These are phyloP conservation scores for Grosmannia clavigera DNA, from an alignment of 2,329 filamentous ascomycete genomes.

Conservation along the genomic window DNA sequence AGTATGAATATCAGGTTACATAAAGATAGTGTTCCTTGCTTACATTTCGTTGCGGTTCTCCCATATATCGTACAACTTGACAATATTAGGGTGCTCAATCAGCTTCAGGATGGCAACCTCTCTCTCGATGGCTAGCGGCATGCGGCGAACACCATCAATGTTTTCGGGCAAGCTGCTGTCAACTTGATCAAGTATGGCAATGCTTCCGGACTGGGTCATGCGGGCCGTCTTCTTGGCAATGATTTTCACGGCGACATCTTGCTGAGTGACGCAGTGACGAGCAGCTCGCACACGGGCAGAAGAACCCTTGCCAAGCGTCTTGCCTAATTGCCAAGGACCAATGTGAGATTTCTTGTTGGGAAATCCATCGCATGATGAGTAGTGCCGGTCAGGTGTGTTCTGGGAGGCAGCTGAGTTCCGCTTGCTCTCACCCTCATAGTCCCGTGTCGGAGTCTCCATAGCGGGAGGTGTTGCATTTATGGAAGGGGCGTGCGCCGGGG, in stretches of 20 bases:
- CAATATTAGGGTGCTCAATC: constrained; percentile 88
- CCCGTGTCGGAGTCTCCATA: too few relatives aligned
- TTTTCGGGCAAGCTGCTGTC: constrained; percentile 44
- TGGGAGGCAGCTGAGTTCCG: constrained; percentile 21
- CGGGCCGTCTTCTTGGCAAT: constrained; percentile 73
- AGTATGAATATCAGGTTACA: neutral
- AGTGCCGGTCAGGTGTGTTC: constrained; percentile 20
- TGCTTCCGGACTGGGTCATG: constrained; percentile 71
- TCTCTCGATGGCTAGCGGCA: constrained; percentile 81
- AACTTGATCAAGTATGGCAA: constrained; percentile 69
- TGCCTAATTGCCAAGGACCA: constrained; percentile 87
- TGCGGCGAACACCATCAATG: constrained; percentile 50
- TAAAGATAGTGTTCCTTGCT: constrained; percentile 20
- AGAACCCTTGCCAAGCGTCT: constrained; percentile 77
- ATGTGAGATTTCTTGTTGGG: constrained; percentile 54
- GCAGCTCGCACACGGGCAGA: constrained; percentile 81
- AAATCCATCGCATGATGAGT: constrained; percentile 17
- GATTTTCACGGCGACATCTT: constrained; percentile 89
- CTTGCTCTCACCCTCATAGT: constrained; percentile 2
- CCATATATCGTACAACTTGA: constrained; percentile 93
- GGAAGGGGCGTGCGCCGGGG: neutral
- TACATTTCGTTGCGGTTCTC: constrained; percentile 92
- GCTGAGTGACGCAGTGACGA: constrained; percentile 63
- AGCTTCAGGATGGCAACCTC: constrained; percentile 97
- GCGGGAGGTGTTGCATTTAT: neutral